phyloP scores from a whole-genome alignment of 192 early-diverging fungal species.

The Backusella tuberculispora region DNA sequence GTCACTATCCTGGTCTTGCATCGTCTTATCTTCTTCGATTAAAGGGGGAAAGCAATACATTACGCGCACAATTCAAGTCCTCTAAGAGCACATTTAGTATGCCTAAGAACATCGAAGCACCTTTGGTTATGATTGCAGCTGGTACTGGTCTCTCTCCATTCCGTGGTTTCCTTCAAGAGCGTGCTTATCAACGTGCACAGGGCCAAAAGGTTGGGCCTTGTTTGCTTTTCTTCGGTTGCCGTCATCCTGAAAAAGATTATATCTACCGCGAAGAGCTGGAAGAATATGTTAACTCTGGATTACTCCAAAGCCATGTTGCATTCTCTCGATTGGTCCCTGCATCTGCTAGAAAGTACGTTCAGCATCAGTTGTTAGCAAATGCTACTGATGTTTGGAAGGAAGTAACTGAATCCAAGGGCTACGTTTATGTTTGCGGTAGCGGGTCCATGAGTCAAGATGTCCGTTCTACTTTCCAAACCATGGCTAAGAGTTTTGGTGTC shows the following conservation, averaged over 20 bases:
- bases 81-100: constrained; percentile 60
- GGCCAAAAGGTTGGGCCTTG: constrained; percentile 15
- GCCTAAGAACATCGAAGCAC: constrained; percentile 55
- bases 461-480: constrained; percentile 29
- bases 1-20: constrained; percentile 40
- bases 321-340: constrained; percentile 63
- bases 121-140: constrained; percentile 88
- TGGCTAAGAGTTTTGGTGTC: constrained; percentile 35
- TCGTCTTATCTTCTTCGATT: constrained; percentile 34
- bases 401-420: not conserved
- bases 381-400: constrained; percentile 30
- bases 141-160: constrained; percentile 96
- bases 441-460: constrained; percentile 38
- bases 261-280: constrained; percentile 71
- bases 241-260: constrained; percentile 68
- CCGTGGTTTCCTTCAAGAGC: constrained; percentile 73
- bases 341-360: constrained; percentile 53
- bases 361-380: constrained; percentile 40
- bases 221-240: constrained; percentile 85
- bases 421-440: constrained; percentile 38
- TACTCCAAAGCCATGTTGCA: constrained; percentile 61
- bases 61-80: constrained; percentile 37
- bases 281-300: constrained; percentile 45
- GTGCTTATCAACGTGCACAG: constrained; percentile 16
- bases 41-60: not conserved